Percentiles rank a stretch among this genome's conserved stretches.
Evolutionary conservation across 1,139 yeast genomes (phyloP).

Genomic region (Geotrichum citri-aurantii): DNA sequence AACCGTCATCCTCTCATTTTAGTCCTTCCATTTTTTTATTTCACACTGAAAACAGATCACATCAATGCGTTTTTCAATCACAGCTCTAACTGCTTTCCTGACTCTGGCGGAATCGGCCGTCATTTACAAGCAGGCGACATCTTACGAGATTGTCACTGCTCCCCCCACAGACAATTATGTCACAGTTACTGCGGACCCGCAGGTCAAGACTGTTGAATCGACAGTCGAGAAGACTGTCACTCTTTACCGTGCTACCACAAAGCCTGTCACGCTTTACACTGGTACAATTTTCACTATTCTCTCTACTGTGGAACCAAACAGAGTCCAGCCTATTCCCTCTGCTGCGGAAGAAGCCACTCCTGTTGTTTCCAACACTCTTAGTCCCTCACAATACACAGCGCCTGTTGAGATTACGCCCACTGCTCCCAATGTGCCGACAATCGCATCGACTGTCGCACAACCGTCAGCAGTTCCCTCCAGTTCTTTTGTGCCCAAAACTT

Average conservation of each 20-base stretch:
- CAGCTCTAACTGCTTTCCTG: slow-evolving; percentile 7
- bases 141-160: slow-evolving; percentile 22
- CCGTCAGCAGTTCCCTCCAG: slow-evolving; percentile 14
- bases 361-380: slow-evolving; percentile 23
- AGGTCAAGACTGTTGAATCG: slow-evolving; percentile 26
- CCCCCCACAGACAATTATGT: slow-evolving; percentile 22
- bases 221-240: slow-evolving; percentile 31
- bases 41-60: background rate
- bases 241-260: slow-evolving; percentile 29
- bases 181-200: slow-evolving; percentile 23
- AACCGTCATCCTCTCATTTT: background rate
- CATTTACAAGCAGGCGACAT: slow-evolving; percentile 19
- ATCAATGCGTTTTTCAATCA: slow-evolving; percentile 12
- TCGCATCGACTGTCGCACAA: slow-evolving; percentile 16
- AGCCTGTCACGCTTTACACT: slow-evolving; percentile 26
- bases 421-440: background rate
- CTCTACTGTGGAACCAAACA: slow-evolving; percentile 28
- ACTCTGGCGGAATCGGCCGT: slow-evolving; percentile 16
- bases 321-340: slow-evolving; percentile 26
- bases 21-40: background rate
- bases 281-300: slow-evolving; percentile 32
- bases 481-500: background rate
- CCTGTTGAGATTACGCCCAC: slow-evolving; percentile 11
- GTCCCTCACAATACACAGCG: slow-evolving; percentile 27
- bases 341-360: slow-evolving; percentile 21